These are phyloP conservation scores for Penicillium corylophilum DNA, from an alignment of 2,329 filamentous ascomycete genomes.

Conservation along the genomic window DNA sequence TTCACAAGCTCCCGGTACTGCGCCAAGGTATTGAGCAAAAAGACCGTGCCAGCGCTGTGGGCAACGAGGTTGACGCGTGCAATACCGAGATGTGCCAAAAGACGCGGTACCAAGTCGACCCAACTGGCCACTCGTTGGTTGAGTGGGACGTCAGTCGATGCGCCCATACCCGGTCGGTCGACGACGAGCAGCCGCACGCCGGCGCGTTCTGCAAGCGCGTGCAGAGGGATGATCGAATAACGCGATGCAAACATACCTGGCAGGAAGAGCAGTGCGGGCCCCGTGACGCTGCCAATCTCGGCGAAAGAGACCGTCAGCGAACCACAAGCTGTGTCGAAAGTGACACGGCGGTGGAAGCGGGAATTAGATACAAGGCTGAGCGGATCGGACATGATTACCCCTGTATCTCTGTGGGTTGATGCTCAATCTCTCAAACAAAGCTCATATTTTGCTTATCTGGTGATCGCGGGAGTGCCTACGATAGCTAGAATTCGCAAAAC, in stretches of 20 bases:
- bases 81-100: constrained; percentile 37
- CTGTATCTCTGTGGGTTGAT: too few relatives aligned
- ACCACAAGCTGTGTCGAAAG: constrained; percentile 15
- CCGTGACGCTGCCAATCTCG: constrained; percentile 16
- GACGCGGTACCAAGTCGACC: constrained; percentile 42
- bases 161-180: constrained; percentile 35
- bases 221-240: constrained; percentile 22
- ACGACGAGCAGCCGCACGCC: constrained; percentile 27
- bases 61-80: constrained; percentile 35
- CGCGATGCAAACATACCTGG: constrained; percentile 31
- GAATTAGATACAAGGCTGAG: constrained; percentile 12
- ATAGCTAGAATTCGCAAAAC: too few relatives aligned
- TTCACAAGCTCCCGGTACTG: constrained; percentile 12
- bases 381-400: not conserved
- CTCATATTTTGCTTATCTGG: too few relatives aligned
- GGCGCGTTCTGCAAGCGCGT: constrained; percentile 21
- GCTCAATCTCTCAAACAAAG: too few relatives aligned
- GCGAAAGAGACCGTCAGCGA: constrained; percentile 22
- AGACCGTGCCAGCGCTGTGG: constrained; percentile 47
- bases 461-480: too few relatives aligned
- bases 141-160: constrained; percentile 41
- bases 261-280: constrained; percentile 21
- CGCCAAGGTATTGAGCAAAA: constrained; percentile 41
- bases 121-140: constrained; percentile 38
- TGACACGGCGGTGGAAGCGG: constrained; percentile 24